These are phyloP conservation scores for Zalaria obscura DNA, from an alignment of 2,329 filamentous ascomycete species.

Conservation along the genomic window DNA sequence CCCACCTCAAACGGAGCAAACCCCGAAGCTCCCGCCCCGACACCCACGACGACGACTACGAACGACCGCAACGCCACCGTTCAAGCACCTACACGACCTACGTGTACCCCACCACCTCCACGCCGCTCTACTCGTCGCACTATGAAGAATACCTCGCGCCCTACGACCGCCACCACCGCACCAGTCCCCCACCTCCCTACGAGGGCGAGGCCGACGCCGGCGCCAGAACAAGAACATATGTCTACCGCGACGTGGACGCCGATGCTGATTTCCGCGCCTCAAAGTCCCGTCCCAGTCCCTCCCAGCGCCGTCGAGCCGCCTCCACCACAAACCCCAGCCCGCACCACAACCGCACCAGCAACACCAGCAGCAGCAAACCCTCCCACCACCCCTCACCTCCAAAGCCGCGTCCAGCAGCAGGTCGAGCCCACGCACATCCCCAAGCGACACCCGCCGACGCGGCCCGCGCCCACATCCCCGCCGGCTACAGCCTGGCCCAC, in stretches of 20 bases:
- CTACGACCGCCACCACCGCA: constrained; percentile 23
- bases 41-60: constrained; percentile 16
- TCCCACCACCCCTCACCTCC: constrained; percentile 26
- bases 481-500: constrained; percentile 91
- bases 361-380: constrained; percentile 29
- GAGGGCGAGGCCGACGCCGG: constrained; percentile 21
- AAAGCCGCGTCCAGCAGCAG: constrained; percentile 21
- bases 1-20: constrained; percentile 28
- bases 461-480: constrained; percentile 54
- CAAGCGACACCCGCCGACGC: constrained; percentile 53
- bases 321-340: constrained; percentile 25
- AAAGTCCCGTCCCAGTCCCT: constrained; percentile 9
- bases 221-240: too few species aligned
- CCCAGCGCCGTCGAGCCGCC: constrained; percentile 24
- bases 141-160: constrained; percentile 25
- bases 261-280: constrained; percentile 37
- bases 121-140: constrained; percentile 38
- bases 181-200: constrained; percentile 32
- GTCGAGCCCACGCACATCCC: constrained; percentile 16
- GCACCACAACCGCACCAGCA: constrained; percentile 23
- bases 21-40: constrained; percentile 16
- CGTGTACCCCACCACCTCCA: constrained; percentile 42
- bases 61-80: background rate
- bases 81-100: constrained; percentile 28
- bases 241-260: constrained; percentile 35